A percentile compares a stretch with the other conserved stretches of the same genome.
These are phyloP conservation scores for Coemansia umbellata DNA, from an alignment of 192 early-diverging fungal species.

Conservation along the genomic window DNA sequence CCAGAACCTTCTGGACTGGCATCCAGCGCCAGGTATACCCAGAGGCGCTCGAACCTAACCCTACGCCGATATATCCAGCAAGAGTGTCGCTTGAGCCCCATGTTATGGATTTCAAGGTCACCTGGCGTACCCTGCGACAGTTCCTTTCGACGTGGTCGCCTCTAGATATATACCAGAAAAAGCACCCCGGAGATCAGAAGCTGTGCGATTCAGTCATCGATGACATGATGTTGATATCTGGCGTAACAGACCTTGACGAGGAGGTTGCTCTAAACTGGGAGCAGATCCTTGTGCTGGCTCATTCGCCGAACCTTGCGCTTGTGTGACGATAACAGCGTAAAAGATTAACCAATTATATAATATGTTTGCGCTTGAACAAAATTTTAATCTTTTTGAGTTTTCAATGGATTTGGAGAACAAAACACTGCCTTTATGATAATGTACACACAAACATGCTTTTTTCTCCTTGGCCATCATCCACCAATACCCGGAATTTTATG, in stretches of 20 bases:
- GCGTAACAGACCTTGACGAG: constrained; percentile 23
- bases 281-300: constrained; percentile 23
- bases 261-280: constrained; percentile 30
- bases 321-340: too few species aligned
- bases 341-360: too few species aligned
- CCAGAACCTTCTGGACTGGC: constrained; percentile 4
- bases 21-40: constrained; percentile 20
- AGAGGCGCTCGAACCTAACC: constrained; percentile 9
- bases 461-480: too few species aligned
- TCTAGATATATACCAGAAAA: constrained; percentile 4
- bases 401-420: too few species aligned
- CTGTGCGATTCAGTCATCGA: constrained; percentile 5
- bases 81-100: background rate
- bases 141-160: constrained; percentile 30
- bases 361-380: too few species aligned
- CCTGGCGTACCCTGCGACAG: constrained; percentile 15
- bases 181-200: constrained; percentile 23
- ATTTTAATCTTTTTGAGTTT: too few species aligned
- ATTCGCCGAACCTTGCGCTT: constrained; percentile 19
- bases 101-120: constrained; percentile 23
- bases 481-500: too few species aligned
- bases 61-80: constrained; percentile 7
- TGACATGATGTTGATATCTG: constrained; percentile 31
- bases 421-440: too few species aligned
- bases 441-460: too few species aligned